These are phyloP conservation scores for Colletotrichum tropicale DNA, from an alignment of 2,329 filamentous ascomycete species.

Conservation along the genomic window DNA sequence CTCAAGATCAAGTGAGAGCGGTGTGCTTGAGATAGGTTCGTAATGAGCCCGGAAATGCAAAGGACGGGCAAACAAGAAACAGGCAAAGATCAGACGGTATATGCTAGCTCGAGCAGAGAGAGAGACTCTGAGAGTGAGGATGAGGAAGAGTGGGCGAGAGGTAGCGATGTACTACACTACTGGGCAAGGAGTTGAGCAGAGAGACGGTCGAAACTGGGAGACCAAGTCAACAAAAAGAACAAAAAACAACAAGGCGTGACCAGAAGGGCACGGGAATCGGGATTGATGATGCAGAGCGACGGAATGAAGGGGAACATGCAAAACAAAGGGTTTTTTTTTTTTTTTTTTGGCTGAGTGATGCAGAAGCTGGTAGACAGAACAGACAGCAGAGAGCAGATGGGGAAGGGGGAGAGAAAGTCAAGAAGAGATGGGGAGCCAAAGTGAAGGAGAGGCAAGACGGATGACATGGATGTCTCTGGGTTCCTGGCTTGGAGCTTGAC, in stretches of 20 bases:
- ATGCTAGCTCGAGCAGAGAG: not conserved
- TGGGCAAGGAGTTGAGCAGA: not conserved
- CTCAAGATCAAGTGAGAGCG: not conserved
- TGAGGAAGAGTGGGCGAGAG: not conserved
- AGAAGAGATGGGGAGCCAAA: not conserved
- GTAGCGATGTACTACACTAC: not conserved
- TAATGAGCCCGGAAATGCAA: not conserved
- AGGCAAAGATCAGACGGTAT: slow-evolving; percentile 17
- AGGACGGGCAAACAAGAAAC: not conserved
- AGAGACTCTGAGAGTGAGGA: not conserved
- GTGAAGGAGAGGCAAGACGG: not conserved
- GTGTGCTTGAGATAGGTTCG: not conserved
- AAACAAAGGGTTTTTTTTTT: slow-evolving; percentile 15
- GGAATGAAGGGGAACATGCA: not conserved
- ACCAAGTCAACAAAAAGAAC: not conserved
- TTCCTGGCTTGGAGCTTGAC: not conserved
- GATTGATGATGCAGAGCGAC: slow-evolving; percentile 14
- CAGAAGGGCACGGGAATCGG: not conserved
- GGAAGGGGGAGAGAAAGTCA: not conserved
- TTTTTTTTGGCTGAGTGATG: not conserved
- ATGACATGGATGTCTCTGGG: slow-evolving; percentile 13
- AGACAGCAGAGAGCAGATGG: not conserved
- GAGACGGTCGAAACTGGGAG: not conserved
- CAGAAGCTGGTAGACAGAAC: not conserved
- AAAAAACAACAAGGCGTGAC: not conserved